Conservation (phyloP, 345 rosid species). For the Aurinia saxatilis region DNA sequence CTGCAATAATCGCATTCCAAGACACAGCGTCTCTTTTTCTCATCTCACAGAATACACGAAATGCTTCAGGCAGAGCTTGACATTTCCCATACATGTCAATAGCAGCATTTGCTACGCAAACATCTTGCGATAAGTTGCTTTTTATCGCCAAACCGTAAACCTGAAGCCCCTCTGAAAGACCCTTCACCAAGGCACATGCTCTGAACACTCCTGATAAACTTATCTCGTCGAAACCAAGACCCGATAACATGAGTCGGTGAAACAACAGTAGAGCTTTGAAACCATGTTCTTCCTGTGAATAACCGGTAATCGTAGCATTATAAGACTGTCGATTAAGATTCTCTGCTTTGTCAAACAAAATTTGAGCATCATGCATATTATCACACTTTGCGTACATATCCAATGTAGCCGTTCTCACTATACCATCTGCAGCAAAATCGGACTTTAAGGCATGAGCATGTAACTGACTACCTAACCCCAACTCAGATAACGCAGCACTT, state of each 20-base stretch:
- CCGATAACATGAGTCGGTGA: slow-evolving; percentile 42
- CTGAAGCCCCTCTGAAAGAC: slow-evolving; percentile 64
- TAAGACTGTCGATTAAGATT: slow-evolving; percentile 58
- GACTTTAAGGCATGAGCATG: slow-evolving; percentile 77
- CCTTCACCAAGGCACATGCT: slow-evolving; percentile 67
- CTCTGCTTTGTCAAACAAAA: slow-evolving; percentile 56
- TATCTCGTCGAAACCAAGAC: slow-evolving; percentile 67
- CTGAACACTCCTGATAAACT: slow-evolving; percentile 81
- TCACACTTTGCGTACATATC: slow-evolving; percentile 95
- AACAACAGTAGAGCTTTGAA: slow-evolving; percentile 56
- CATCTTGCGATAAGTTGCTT: slow-evolving; percentile 35
- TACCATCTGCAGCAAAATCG: slow-evolving; percentile 47
- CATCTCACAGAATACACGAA: slow-evolving; percentile 60
- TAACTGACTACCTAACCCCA: slow-evolving; percentile 60
- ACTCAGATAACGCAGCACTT: slow-evolving; percentile 53
- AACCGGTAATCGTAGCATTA: slow-evolving; percentile 83
- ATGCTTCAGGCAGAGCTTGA: slow-evolving; percentile 63
- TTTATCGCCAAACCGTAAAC: slow-evolving; percentile 58
- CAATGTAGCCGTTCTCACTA: slow-evolving; percentile 81
- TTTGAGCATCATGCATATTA: slow-evolving; percentile 54
- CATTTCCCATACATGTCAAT: slow-evolving; percentile 94
- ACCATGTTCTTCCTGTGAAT: slow-evolving; percentile 46
- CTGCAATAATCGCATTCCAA: slow-evolving; percentile 92
- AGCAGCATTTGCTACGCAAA: slow-evolving; percentile 76
- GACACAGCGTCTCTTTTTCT: slow-evolving; percentile 67